Base-by-base conservation (phyloP, 805 yeast genomes). In the Starmerella geochares region DNA sequence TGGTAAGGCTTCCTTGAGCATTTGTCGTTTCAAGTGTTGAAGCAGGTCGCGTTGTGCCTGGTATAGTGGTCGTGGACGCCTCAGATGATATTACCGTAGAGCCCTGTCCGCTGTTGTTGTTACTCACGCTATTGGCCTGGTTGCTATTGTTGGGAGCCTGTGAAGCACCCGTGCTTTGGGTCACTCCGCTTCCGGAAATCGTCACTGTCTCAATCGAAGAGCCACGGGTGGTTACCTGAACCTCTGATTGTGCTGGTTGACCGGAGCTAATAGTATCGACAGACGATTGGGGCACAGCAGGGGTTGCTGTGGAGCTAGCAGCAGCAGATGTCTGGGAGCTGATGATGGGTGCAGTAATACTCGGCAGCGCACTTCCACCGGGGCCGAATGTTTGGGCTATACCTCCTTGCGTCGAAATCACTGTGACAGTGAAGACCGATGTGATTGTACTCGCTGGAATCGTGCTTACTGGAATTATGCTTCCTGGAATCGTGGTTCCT, bases 31-130 rank as follows among this genome's bases (percentile, higher is more conserved):
- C 42, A 23, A 52, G 23, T 1, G 50, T 47, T 8, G 40, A 17
- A 3, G 46, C 46, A 19, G 58, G 46, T 11, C 50, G 41, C 3
- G 56, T 54, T 1, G 56, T 46, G 8, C 56, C 57, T 1, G 56
- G 58, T 11, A 39, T 39, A 14, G 54, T 42, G 10, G 20, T 17
- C 29, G 49, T 21, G 33, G 16, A 13, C 5, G 33, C 13, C 16
- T 5, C 33, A 13, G n/a, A n/a, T 5, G 33, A n/a, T n/a, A n/a
- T n/a, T n/a, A n/a, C n/a, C 8, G 33, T 29, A 13, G 16, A 9
- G 6, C 28, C 28, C 28, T 25, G 28, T 6, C 28, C 28, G 10
- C 28, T 25, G 28, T 25, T 25, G 28, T n/a, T n/a, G n/a, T n/a
- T n/a, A n/a, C 28, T 10, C 6, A 25, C 28, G 10, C 10, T 25